Evolutionary conservation across 2,329 filamentous ascomycete genomes (phyloP).

Genomic region (Aspergillus sp.): DNA sequence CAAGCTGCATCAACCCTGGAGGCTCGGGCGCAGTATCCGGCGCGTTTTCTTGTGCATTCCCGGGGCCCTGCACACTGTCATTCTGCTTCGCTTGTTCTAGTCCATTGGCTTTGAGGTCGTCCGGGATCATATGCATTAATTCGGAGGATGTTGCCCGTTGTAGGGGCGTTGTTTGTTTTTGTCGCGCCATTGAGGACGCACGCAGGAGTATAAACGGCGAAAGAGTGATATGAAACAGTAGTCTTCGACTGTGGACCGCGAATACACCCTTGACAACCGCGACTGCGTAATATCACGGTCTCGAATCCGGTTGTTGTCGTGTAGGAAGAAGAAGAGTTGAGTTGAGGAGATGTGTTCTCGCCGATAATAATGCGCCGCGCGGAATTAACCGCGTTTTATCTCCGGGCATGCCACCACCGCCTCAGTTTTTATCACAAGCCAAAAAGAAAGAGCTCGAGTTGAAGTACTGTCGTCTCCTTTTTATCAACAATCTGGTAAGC

Average conservation of each 20-base stretch:
- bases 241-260: not conserved
- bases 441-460: no score
- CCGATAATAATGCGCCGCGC: not conserved
- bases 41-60: conserved; percentile 2
- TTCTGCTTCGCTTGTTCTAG: conserved; percentile 17
- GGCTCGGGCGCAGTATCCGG: conserved; percentile 22
- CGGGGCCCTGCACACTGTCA: conserved; percentile 16
- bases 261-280: no score
- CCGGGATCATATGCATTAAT: conserved; percentile 42
- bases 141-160: conserved; percentile 61
- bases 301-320: not conserved
- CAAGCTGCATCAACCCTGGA: conserved; percentile 63
- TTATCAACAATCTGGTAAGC: no score
- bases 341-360: not conserved
- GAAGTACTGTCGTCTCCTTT: no score
- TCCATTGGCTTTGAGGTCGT: conserved; percentile 18
- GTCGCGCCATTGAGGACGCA: conserved; percentile 53
- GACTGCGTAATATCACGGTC: no score
- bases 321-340: not conserved
- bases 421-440: no score
- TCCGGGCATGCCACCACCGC: no score
- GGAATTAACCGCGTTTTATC: no score
- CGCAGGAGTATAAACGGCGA: not conserved
- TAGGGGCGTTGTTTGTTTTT: conserved; percentile 59
- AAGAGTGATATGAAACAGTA: conserved; percentile 18